A percentile compares a stretch with the other conserved stretches of the same genome.
Evolutionary conservation across 768 basidiomycete species (phyloP).

Genomic region (Tricholoma furcatifolium): DNA sequence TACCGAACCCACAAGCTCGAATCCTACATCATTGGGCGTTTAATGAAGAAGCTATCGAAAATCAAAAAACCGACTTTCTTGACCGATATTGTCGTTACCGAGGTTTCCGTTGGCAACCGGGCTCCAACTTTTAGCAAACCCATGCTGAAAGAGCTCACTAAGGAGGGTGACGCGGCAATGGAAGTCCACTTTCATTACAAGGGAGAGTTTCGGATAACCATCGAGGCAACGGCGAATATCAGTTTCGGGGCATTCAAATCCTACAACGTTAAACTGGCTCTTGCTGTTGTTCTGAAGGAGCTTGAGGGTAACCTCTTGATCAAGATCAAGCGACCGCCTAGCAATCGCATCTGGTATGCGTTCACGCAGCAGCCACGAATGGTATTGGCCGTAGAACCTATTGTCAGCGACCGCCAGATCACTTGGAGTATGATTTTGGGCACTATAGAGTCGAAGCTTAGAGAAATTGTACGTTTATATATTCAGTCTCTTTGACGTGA

Average conservation of each 20-base stretch:
- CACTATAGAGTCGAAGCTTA: conserved; percentile 85
- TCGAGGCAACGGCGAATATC: conserved; percentile 88
- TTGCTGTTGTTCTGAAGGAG: conserved; percentile 86
- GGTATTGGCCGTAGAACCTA: conserved; percentile 87
- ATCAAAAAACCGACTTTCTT: conserved; percentile 89
- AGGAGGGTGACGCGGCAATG: conserved; percentile 88
- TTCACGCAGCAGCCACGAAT: conserved; percentile 90
- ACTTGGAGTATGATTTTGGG: conserved; percentile 91
- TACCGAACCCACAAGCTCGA: conserved; percentile 85
- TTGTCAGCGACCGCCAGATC: conserved; percentile 92
- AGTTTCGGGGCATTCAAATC: conserved; percentile 81
- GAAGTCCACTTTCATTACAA: conserved; percentile 84
- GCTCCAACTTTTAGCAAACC: conserved; percentile 92
- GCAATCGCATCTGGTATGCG: conserved; percentile 93
- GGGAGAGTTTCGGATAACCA: conserved; percentile 86
- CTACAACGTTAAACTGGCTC: conserved; percentile 84
- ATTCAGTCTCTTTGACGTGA: not conserved
- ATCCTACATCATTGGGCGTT: conserved; percentile 75
- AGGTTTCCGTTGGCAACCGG: conserved; percentile 84
- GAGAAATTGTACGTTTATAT: conserved; percentile 71
- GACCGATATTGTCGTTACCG: conserved; percentile 79
- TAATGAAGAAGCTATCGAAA: conserved; percentile 93
- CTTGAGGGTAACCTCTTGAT: conserved; percentile 89
- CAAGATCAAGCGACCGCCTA: conserved; percentile 92
- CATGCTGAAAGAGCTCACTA: conserved; percentile 96